These are phyloP conservation scores for Sambucus nigra DNA, from an alignment of 129 eudicot species.

Conservation along the genomic window DNA sequence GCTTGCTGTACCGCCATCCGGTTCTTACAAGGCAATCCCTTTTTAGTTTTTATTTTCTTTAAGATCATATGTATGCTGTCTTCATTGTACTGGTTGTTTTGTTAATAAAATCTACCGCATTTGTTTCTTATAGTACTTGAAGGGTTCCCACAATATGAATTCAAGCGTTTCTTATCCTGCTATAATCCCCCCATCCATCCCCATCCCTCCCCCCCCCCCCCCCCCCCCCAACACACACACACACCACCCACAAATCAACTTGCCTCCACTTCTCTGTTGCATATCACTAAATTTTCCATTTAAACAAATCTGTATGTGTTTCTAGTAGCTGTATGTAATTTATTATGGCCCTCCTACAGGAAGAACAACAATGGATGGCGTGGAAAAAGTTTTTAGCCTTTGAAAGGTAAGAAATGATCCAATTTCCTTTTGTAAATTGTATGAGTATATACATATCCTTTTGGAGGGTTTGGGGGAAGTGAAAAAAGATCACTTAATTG, in stretches of 20 bases:
- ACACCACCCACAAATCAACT: too few relatives aligned
- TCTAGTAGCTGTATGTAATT: conserved; percentile 2
- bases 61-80: background rate
- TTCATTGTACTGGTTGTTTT: background rate
- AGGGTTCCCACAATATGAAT: background rate
- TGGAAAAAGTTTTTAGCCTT: conserved; percentile 82
- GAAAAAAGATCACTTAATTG: too few relatives aligned
- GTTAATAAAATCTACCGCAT: background rate
- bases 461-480: too few relatives aligned
- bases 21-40: conserved; percentile 62
- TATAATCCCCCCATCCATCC: too few relatives aligned
- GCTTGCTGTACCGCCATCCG: conserved; percentile 95
- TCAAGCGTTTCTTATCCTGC: background rate
- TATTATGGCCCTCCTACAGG: conserved; percentile 41
- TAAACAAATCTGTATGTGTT: background rate
- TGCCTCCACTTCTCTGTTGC: background rate
- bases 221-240: too few relatives aligned
- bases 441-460: too few relatives aligned
- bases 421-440: background rate
- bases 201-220: too few relatives aligned
- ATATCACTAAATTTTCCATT: background rate
- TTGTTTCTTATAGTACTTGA: background rate
- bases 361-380: conserved; percentile 89
- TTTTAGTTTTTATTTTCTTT: background rate
- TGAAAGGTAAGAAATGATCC: conserved; percentile 58